Evolutionary conservation across 179 eudicot genomes (phyloP), one percentile per base, ranked within the genome.

Genomic region (Carnegiea gigantea): DNA sequence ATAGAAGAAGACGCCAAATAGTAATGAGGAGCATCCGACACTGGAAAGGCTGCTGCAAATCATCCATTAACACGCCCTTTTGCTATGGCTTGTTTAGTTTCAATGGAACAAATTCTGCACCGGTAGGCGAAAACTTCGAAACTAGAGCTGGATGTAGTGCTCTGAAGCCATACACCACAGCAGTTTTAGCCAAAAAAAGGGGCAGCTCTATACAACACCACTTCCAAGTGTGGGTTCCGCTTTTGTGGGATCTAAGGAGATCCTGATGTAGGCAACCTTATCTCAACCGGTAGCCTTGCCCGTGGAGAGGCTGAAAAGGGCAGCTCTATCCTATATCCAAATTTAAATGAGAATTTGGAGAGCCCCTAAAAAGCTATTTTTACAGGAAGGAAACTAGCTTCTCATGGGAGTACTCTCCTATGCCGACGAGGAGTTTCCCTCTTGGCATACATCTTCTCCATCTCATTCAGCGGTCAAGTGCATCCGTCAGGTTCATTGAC

Each of bases 361-460:
- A 73, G 17, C n/a, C 59, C 77, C 38, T 78, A 49, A 65, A 60
- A 17, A 33, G 36, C 36, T 33, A 33, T 33, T 72, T 57, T 40
- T 65, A 9, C 21, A 57, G 44, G n/a, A 30, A 44, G 33, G 51
- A 72, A 53, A 12, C 9, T 23, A 33, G 46, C 28, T 78, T 18
- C 79, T 86, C 83, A 92, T 1, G 92, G 95, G 57, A 91, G 92
- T 62, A 93, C 90, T 87, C 83, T 92, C 67, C 90, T 81, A 5
- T 96, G 89, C 72, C 94, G 83, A 30, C 94, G 92, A 57, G 97
- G 98, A 46, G 94, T 92, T 85, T 95, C 99, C 70, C 98, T 87
- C 84, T 85, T 91, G 17, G 92, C 91, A 76, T 91, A 95, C 89
- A 91, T 87, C 86, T 90, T 95, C 84, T 95, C 99, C 8, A n/a